These are phyloP conservation scores for Xerocomellus dryophilus DNA, from an alignment of 768 basidiomycete genomes.

Conservation along the genomic window DNA sequence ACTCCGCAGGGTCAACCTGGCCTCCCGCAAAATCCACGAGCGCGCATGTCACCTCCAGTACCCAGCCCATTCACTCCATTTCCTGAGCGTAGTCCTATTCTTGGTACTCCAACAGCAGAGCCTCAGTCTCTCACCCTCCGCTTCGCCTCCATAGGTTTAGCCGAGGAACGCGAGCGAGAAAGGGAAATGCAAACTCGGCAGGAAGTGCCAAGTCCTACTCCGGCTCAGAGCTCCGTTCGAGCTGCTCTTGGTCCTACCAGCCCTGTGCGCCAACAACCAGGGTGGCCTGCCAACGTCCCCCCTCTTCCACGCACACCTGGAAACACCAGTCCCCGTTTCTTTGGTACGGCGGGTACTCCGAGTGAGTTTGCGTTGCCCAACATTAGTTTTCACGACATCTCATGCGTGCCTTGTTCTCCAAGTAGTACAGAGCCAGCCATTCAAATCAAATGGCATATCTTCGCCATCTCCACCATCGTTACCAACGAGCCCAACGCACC, in stretches of 20 bases:
- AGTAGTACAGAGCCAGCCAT: conserved; percentile 2
- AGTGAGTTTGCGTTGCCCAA: conserved; percentile 12
- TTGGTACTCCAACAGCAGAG: conserved; percentile 4
- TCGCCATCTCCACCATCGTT: conserved; percentile 14
- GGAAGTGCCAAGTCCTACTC: not conserved
- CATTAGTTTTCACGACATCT: conserved; percentile 1
- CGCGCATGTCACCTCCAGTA: conserved; percentile 7
- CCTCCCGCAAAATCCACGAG: conserved; percentile 8
- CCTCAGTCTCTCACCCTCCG: conserved; percentile 33
- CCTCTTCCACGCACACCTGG: conserved; percentile 30
- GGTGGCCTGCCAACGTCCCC: conserved; percentile 24
- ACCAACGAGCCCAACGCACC: conserved; percentile 24
- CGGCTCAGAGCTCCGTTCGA: conserved; percentile 15
- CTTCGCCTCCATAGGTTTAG: conserved; percentile 29
- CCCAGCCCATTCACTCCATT: conserved; percentile 7
- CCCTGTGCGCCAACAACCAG: conserved; percentile 19
- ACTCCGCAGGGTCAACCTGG: not conserved
- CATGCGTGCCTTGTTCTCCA: not conserved
- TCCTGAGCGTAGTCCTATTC: conserved; percentile 2
- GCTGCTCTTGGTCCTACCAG: conserved; percentile 6
- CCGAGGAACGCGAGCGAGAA: conserved; percentile 20
- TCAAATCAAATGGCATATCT: conserved; percentile 13
- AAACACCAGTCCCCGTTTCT: conserved; percentile 7
- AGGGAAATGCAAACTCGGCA: conserved; percentile 12
- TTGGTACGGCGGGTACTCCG: conserved; percentile 9